A percentile compares a stretch with the other conserved stretches of the same genome.
Conservation (phyloP, 805 yeast genomes). For the Cyberlindnera mrakii region DNA sequence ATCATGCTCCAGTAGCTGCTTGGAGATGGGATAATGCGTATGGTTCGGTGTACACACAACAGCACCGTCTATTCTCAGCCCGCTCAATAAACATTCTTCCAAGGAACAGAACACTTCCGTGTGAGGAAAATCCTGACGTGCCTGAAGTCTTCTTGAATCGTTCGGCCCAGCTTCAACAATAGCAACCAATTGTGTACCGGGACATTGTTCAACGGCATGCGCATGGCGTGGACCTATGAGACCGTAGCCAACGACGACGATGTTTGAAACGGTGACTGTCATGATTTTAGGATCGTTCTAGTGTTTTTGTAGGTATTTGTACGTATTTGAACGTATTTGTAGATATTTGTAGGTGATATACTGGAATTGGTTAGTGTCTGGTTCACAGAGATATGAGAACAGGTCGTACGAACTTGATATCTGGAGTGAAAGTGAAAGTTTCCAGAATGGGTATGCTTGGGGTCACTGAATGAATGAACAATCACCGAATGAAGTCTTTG, state of each 20-base stretch:
- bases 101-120: constrained; percentile 8
- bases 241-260: constrained; percentile 17
- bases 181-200: constrained; percentile 10
- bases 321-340: too few relatives aligned
- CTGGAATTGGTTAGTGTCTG: too few relatives aligned
- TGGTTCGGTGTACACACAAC: constrained; percentile 18
- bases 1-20: constrained; percentile 5
- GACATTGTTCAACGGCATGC: constrained; percentile 11
- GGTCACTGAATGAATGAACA: too few relatives aligned
- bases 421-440: too few relatives aligned
- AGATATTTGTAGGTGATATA: too few relatives aligned
- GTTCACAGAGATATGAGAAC: too few relatives aligned
- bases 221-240: constrained; percentile 20
- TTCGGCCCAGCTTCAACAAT: constrained; percentile 13
- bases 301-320: too few relatives aligned
- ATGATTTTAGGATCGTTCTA: background rate
- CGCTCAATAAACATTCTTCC: constrained; percentile 5
- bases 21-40: constrained; percentile 10
- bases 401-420: too few relatives aligned
- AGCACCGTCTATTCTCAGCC: constrained; percentile 13
- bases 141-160: constrained; percentile 5
- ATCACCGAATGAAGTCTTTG: too few relatives aligned
- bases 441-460: too few relatives aligned
- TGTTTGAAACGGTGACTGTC: constrained; percentile 9
- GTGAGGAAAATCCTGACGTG: constrained; percentile 4